Evolutionary conservation across 352 stramenopile species (phyloP).

Genomic region (Phytopythium aichiense): DNA sequence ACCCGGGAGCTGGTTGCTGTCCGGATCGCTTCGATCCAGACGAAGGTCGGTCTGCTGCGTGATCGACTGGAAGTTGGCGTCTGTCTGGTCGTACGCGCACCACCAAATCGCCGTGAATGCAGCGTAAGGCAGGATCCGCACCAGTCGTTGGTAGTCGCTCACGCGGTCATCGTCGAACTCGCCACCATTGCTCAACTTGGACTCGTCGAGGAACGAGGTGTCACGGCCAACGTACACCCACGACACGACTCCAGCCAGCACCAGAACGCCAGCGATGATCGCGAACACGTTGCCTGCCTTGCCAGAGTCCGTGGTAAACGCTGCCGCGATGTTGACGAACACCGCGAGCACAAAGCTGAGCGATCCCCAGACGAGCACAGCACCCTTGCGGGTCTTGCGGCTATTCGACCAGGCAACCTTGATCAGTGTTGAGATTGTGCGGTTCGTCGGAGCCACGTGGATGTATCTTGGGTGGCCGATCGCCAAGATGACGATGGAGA

Average conservation of each 20-base stretch:
- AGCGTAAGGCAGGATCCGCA: slow-evolving; percentile 46
- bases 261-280: slow-evolving; percentile 27
- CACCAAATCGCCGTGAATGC: slow-evolving; percentile 63
- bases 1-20: slow-evolving; percentile 48
- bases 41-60: slow-evolving; percentile 64
- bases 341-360: slow-evolving; percentile 19
- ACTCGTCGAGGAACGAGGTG: slow-evolving; percentile 32
- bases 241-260: slow-evolving; percentile 22
- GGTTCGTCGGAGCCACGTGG: slow-evolving; percentile 27
- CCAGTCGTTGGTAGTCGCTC: slow-evolving; percentile 41
- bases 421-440: slow-evolving; percentile 41
- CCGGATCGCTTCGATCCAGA: slow-evolving; percentile 22
- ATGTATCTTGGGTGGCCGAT: slow-evolving; percentile 51
- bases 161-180: slow-evolving; percentile 36
- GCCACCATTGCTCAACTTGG: slow-evolving; percentile 29
- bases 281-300: slow-evolving; percentile 33
- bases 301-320: slow-evolving; percentile 47
- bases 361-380: slow-evolving; percentile 24
- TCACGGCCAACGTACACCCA: slow-evolving; percentile 37
- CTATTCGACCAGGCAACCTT: slow-evolving; percentile 19
- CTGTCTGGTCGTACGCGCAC: slow-evolving; percentile 55
- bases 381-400: slow-evolving; percentile 15
- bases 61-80: slow-evolving; percentile 71
- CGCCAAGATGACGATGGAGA: slow-evolving; percentile 34
- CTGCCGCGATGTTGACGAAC: slow-evolving; percentile 40